Conservation (phyloP, 2,329 filamentous ascomycete species). For the Colletotrichum sp. region DNA sequence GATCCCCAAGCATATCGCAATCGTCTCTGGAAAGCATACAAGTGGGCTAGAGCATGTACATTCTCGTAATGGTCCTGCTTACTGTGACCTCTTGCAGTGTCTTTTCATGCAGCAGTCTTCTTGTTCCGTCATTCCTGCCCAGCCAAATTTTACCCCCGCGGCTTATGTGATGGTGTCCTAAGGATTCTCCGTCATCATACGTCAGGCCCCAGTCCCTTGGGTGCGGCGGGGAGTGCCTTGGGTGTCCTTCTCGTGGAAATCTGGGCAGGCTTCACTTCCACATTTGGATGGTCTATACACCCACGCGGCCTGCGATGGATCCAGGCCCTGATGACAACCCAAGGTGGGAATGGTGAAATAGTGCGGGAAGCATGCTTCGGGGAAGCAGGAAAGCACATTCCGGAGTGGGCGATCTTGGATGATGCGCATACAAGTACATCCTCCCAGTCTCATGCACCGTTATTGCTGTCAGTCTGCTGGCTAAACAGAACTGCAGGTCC, state of each 20-base stretch:
- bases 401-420: slow-evolving; percentile 41
- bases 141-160: neutral
- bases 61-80: neutral
- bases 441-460: slow-evolving; percentile 32
- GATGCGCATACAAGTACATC: slow-evolving; percentile 35
- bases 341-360: slow-evolving; percentile 32
- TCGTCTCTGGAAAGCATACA: neutral
- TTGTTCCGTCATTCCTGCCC: neutral
- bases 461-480: slow-evolving; percentile 33
- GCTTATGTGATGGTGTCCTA: slow-evolving; percentile 10
- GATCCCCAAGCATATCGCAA: neutral
- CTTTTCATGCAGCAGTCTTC: neutral
- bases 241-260: neutral
- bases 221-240: neutral
- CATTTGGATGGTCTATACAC: neutral
- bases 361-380: slow-evolving; percentile 43
- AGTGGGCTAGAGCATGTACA: neutral
- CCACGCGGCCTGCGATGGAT: slow-evolving; percentile 30
- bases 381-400: slow-evolving; percentile 42
- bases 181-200: slow-evolving; percentile 20
- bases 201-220: slow-evolving; percentile 18
- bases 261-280: slow-evolving; percentile 8
- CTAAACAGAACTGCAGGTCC: slow-evolving; percentile 26
- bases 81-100: neutral
- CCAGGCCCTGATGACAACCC: slow-evolving; percentile 37